Conservation (phyloP, 768 basidiomycete species). For the Kwoniella europaea region DNA sequence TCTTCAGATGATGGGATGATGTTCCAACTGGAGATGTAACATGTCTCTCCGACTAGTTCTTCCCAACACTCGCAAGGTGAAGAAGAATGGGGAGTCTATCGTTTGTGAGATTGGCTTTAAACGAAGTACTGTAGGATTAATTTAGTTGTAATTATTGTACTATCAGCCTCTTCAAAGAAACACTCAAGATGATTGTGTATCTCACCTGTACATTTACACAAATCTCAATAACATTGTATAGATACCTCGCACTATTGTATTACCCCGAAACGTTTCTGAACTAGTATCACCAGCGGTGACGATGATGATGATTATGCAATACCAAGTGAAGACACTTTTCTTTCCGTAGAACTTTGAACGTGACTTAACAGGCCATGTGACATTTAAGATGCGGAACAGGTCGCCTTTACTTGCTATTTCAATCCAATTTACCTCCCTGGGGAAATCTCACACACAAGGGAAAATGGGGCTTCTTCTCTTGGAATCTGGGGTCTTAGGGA, state of each 20-base stretch:
- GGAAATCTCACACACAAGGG: neutral
- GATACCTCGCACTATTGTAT: neutral
- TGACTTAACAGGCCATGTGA: too few relatives aligned
- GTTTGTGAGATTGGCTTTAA: too few relatives aligned
- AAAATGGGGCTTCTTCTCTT: neutral
- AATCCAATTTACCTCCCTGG: too few relatives aligned
- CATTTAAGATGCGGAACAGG: too few relatives aligned
- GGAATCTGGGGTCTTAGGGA: neutral
- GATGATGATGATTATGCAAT: neutral
- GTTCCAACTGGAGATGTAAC: slow-evolving; percentile 19
- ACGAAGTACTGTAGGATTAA: neutral
- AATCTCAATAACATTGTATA: neutral
- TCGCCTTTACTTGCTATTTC: too few relatives aligned
- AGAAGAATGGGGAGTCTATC: too few relatives aligned
- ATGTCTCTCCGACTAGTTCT: neutral
- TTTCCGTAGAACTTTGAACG: too few relatives aligned
- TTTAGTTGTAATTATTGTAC: neutral
- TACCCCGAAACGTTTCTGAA: neutral
- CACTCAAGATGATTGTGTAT: neutral
- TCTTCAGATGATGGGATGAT: slow-evolving; percentile 25
- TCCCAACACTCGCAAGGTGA: neutral
- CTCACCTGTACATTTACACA: neutral
- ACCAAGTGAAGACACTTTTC: too few relatives aligned
- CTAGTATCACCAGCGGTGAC: neutral
- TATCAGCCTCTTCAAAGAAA: neutral